Percentiles rank a stretch among this genome's conserved stretches.
Evolutionary conservation across 2,329 filamentous ascomycete genomes (phyloP).

Genomic region (Colletotrichum tanaceti): DNA sequence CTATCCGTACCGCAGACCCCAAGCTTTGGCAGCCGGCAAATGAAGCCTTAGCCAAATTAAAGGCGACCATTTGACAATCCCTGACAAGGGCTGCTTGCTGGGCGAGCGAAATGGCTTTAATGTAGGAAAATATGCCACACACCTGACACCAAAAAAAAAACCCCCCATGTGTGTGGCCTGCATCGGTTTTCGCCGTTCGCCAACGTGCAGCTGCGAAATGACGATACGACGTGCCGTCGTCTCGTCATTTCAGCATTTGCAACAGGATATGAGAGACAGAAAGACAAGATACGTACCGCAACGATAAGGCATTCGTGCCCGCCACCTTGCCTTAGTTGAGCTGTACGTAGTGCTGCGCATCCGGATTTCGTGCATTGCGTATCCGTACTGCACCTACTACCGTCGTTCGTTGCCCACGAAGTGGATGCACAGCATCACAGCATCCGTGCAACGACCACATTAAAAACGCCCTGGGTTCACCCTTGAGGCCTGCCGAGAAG

Average conservation of each 20-base stretch:
- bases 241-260: constrained; percentile 4
- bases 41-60: constrained; percentile 26
- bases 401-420: neutral
- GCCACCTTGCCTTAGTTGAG: neutral
- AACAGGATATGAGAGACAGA: neutral
- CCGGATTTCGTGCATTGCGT: neutral
- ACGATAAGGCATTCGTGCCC: neutral
- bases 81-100: constrained; percentile 17
- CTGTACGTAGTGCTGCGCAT: neutral
- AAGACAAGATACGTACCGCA: neutral
- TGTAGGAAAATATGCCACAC: constrained; percentile 5
- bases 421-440: neutral
- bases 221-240: constrained; percentile 28
- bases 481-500: constrained; percentile 15
- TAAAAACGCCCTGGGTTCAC: constrained; percentile 6
- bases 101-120: neutral
- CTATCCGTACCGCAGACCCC: constrained; percentile 5
- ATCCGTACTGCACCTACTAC: neutral
- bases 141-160: too few relatives aligned
- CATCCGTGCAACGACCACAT: constrained; percentile 24
- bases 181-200: constrained; percentile 23
- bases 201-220: constrained; percentile 29
- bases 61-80: constrained; percentile 23
- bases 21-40: constrained; percentile 27
- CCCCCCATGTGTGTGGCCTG: constrained; percentile 3